Evolutionary conservation across 208 protist genomes (phyloP), one percentile per base, ranked within the genome.

Genomic region (Angomonas deanei): DNA sequence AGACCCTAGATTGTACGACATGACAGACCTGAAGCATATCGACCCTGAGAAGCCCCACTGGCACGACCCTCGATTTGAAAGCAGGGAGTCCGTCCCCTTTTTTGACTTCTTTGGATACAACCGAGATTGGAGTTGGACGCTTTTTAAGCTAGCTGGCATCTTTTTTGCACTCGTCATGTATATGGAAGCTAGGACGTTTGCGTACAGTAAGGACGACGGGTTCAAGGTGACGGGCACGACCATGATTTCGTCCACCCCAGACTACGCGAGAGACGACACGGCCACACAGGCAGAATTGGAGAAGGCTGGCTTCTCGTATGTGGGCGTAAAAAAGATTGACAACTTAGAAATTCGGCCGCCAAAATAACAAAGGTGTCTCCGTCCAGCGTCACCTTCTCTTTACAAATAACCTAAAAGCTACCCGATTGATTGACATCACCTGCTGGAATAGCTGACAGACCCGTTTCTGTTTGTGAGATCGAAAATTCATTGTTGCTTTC

Each of bases 81-180:
- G 82, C 2, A 78, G 89, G 21, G 76, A 90, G 34, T 66, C 47
- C 33, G 74, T 92, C 1, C 89, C 84, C 0, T 93, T 96, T 61
- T 91, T 96, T 70, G 89, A 96, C 49, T 42, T 92, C 42, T 96
- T 89, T 48, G 89, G 89, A 6, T 96, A 75, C 65, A 96, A 96
- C 62, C 70, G 86, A 0, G 79, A 96, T 76, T 96, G 89, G 86
- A 93, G 86, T 65, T 96, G 86, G 84, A 83, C 86, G 19, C 54
- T 96, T 0, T 96, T 92, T 63, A 91, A 91, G 53, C 2, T 90
- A 0, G 76, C 83, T 0, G 66, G 60, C 0, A 0, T 93, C 0
- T 71, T 93, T 11, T 87, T 96, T 61, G 56, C 76, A 0, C 31
- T 34, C 2, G 39, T 86, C 0, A 58, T 93, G 15, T 96, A 93